Percentiles rank a stretch among this genome's conserved stretches.
Conservation (phyloP, 495 filamentous ascomycete genomes). For the Daldinia vernicosa region DNA sequence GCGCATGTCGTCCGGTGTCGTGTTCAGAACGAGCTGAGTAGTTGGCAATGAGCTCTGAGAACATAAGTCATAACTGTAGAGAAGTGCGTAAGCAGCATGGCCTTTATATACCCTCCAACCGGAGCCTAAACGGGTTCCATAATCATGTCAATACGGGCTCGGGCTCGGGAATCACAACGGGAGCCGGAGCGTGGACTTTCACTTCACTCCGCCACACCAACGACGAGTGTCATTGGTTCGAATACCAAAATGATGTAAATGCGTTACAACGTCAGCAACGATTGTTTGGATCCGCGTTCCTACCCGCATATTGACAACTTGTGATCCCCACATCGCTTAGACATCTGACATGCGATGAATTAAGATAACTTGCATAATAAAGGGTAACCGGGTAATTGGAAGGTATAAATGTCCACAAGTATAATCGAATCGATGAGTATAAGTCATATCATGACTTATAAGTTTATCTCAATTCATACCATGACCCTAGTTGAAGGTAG, state of each 20-base stretch:
- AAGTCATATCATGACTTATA: not conserved
- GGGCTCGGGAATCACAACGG: not conserved
- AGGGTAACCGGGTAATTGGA: not conserved
- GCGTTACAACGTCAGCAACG: not conserved
- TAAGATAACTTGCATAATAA: not conserved
- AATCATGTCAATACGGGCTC: not conserved
- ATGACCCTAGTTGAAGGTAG: not conserved
- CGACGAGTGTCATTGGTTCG: not conserved
- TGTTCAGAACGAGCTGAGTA: not conserved
- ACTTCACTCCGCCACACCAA: not conserved
- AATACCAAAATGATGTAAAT: not conserved
- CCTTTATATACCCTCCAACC: not conserved
- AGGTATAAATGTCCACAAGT: not conserved
- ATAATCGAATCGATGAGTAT: not conserved
- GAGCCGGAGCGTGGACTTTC: not conserved
- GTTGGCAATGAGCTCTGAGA: not conserved
- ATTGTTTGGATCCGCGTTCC: not conserved
- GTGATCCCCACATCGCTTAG: not conserved
- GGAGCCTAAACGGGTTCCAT: not conserved
- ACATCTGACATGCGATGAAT: not conserved
- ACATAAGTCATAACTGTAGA: not conserved
- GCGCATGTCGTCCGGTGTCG: conserved; percentile 14
- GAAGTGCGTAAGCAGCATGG: not conserved
- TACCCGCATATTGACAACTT: not conserved
- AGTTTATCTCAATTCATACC: not conserved